Conservation (phyloP, 148 eudicot species). For the Fallopia convolvulus region DNA sequence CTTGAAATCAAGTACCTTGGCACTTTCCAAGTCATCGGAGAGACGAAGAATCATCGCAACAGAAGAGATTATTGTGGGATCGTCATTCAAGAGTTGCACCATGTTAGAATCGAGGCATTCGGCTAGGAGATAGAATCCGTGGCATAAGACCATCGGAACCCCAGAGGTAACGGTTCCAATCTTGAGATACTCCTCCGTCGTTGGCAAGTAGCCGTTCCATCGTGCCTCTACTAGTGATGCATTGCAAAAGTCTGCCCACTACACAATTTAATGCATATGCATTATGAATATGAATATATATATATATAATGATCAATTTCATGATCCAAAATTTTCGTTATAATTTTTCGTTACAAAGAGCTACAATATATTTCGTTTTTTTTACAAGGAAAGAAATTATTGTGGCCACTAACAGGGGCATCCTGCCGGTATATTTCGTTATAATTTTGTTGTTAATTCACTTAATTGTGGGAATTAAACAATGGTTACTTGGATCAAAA, state of each 20-base stretch:
- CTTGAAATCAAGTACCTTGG: slow-evolving; percentile 19
- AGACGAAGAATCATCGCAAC: slow-evolving; percentile 41
- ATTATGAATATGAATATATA: neutral
- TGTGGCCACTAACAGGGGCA: no score
- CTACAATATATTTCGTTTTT: no score
- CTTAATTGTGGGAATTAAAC: no score
- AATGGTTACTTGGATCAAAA: no score
- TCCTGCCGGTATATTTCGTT: no score
- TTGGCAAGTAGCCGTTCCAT: slow-evolving; percentile 32
- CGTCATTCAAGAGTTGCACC: neutral
- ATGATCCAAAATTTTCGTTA: no score
- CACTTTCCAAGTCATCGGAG: slow-evolving; percentile 50
- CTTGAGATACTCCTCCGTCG: slow-evolving; percentile 36
- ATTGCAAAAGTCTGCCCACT: slow-evolving; percentile 46
- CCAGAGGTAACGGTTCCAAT: slow-evolving; percentile 44
- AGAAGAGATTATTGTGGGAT: slow-evolving; percentile 31
- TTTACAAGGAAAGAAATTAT: no score
- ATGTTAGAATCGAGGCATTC: no score
- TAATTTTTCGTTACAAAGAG: no score
- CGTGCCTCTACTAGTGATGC: slow-evolving; percentile 33
- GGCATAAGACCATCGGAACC: slow-evolving; percentile 35
- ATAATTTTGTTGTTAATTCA: no score
- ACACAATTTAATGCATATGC: neutral
- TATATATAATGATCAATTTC: no score
- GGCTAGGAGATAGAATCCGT: slow-evolving; percentile 7